A percentile compares a stretch with the other conserved stretches of the same genome.
Conservation (phyloP, 169 alveolate species). For the Cryptosporidium meleagridis region DNA sequence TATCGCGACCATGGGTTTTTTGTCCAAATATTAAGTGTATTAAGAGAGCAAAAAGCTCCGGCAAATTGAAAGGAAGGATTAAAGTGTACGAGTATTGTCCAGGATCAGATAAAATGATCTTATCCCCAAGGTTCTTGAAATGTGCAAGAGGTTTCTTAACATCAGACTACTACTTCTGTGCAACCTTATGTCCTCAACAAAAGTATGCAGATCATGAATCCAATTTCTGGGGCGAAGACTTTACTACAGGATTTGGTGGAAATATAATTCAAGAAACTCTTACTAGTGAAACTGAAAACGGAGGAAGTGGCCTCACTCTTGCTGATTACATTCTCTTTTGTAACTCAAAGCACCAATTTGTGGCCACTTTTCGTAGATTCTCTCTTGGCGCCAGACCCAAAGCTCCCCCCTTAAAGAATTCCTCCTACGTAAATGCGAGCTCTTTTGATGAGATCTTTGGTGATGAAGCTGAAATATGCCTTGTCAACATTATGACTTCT, state of each 20-base stretch:
- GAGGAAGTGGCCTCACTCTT: slow-evolving; percentile 33
- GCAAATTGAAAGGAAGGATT: slow-evolving; percentile 54
- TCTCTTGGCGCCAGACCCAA: neutral
- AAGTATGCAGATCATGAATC: slow-evolving; percentile 74
- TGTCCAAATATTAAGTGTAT: slow-evolving; percentile 71
- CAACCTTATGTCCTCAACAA: slow-evolving; percentile 68
- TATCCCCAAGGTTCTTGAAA: slow-evolving; percentile 59
- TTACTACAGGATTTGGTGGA: slow-evolving; percentile 63
- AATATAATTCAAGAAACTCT: slow-evolving; percentile 64
- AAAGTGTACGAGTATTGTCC: slow-evolving; percentile 64
- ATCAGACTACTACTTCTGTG: slow-evolving; percentile 66
- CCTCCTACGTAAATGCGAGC: slow-evolving; percentile 56
- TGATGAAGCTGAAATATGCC: slow-evolving; percentile 34
- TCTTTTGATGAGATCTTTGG: slow-evolving; percentile 51
- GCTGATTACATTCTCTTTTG: slow-evolving; percentile 54
- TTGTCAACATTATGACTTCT: slow-evolving; percentile 64
- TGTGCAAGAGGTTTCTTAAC: slow-evolving; percentile 72
- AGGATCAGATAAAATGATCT: slow-evolving; percentile 20
- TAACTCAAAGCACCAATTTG: slow-evolving; percentile 72
- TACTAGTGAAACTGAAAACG: slow-evolving; percentile 19
- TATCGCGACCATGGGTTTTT: slow-evolving; percentile 73
- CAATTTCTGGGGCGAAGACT: slow-evolving; percentile 73
- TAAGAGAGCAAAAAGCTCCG: slow-evolving; percentile 69
- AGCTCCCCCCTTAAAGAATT: slow-evolving; percentile 29
- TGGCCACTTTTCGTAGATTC: slow-evolving; percentile 60